Conservation (phyloP, 352 stramenopile genomes). For the Pythium folliculosum region DNA sequence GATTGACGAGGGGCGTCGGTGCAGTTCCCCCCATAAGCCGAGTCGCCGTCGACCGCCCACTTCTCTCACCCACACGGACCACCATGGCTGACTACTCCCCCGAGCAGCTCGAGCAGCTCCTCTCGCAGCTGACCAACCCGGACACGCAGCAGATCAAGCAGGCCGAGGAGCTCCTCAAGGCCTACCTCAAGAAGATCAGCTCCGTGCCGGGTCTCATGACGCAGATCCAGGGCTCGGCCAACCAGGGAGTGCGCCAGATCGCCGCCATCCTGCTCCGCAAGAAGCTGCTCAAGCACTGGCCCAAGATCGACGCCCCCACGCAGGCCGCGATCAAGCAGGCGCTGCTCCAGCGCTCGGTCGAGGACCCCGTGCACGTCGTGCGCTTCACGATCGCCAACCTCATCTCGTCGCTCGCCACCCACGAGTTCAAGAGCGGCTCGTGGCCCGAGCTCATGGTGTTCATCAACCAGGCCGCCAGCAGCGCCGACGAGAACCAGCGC, state of each 20-base stretch:
- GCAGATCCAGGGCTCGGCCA: conserved; percentile 81
- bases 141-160: conserved; percentile 96
- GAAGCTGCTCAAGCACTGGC: conserved; percentile 93
- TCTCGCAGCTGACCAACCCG: conserved; percentile 91
- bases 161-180: conserved; percentile 92
- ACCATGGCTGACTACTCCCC: conserved; percentile 80
- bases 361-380: conserved; percentile 89
- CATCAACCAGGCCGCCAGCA: conserved; percentile 88
- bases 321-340: conserved; percentile 87
- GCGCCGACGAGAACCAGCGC: conserved; percentile 78
- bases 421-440: conserved; percentile 68
- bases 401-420: conserved; percentile 80
- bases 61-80: neutral
- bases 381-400: conserved; percentile 83
- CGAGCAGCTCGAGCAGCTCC: conserved; percentile 84
- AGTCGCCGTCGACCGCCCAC: conserved; percentile 7
- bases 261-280: conserved; percentile 93
- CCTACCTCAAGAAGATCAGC: conserved; percentile 90
- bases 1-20: conserved; percentile 16
- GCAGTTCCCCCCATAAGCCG: conserved; percentile 4
- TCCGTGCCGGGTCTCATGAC: conserved; percentile 89
- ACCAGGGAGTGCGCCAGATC: conserved; percentile 89
- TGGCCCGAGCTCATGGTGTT: conserved; percentile 96
- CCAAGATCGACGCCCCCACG: conserved; percentile 82
- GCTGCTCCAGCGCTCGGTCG: conserved; percentile 81